These are phyloP conservation scores for Glaciozyma martinii DNA, from an alignment of 768 basidiomycete genomes.

Conservation along the genomic window DNA sequence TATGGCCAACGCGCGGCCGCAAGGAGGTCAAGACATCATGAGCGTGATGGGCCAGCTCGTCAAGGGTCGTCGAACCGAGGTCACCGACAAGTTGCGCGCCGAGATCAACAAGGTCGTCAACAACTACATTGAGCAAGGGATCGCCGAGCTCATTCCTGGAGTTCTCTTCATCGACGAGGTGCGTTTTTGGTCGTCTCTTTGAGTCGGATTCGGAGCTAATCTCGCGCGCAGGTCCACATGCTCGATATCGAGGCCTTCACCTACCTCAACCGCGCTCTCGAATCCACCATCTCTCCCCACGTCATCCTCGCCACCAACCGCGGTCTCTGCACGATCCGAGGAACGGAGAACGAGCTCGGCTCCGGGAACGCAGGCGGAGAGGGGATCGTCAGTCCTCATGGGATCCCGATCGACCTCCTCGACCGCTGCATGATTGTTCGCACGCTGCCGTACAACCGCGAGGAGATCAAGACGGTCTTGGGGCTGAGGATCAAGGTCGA, in stretches of 20 bases:
- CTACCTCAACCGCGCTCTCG: constrained; percentile 89
- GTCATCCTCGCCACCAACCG: constrained; percentile 95
- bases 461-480: constrained; percentile 77
- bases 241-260: constrained; percentile 99
- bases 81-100: constrained; percentile 87
- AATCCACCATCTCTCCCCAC: constrained; percentile 93
- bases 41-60: constrained; percentile 85
- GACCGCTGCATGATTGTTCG: constrained; percentile 95
- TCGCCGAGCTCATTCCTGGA: constrained; percentile 94
- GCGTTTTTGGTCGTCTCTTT: constrained; percentile 31
- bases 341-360: constrained; percentile 52
- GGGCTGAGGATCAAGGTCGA: constrained; percentile 73
- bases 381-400: constrained; percentile 85
- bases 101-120: constrained; percentile 98
- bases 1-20: constrained; percentile 89
- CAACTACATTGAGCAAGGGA: constrained; percentile 93
- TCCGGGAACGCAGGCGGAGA: constrained; percentile 34
- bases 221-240: constrained; percentile 70
- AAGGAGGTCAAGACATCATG: constrained; percentile 95
- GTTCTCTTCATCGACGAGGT: constrained; percentile 99
- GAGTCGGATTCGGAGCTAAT: not conserved
- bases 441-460: constrained; percentile 70
- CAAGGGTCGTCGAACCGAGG: constrained; percentile 86
- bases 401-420: constrained; percentile 83
- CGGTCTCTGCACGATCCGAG: constrained; percentile 82